Evolutionary conservation across 1,284 basidiomycete species (phyloP).

Genomic region (Apiotrichum sp.): DNA sequence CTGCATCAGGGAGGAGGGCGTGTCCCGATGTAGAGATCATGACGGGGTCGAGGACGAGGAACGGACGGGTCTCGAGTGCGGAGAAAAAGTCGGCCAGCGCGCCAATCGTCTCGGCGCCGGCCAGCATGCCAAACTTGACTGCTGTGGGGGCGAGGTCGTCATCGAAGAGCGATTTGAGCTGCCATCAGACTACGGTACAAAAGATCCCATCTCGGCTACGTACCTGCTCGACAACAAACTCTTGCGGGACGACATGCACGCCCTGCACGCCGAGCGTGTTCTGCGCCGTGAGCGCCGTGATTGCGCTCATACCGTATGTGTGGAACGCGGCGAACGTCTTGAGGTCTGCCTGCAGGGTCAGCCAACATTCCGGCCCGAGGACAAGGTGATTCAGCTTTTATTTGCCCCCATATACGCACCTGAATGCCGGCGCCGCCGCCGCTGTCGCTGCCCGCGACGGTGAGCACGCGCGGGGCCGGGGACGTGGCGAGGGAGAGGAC

Average conservation of each 20-base stretch:
- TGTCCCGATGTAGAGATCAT: conserved; percentile 91
- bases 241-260: conserved; percentile 59
- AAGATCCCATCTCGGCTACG: conserved; percentile 18
- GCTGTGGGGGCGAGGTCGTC: conserved; percentile 67
- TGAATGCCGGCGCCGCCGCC: conserved; percentile 88
- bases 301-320: conserved; percentile 80
- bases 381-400: no score
- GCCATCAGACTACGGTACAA: conserved; percentile 5
- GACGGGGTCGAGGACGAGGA: conserved; percentile 79
- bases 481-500: background rate
- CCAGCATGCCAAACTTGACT: conserved; percentile 86
- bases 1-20: conserved; percentile 64
- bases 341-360: conserved; percentile 56
- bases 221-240: conserved; percentile 67
- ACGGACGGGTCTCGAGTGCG: conserved; percentile 38
- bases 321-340: conserved; percentile 74
- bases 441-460: conserved; percentile 55
- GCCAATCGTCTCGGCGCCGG: conserved; percentile 46
- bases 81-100: conserved; percentile 41
- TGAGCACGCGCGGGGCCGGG: conserved; percentile 33
- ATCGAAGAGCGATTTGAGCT: conserved; percentile 68
- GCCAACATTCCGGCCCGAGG: no score
- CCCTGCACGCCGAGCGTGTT: conserved; percentile 80
- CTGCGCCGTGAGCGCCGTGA: conserved; percentile 87
- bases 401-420: conserved; percentile 43